phyloP scores from a whole-genome alignment of 1,284 basidiomycete genomes.

The Trichosporon inkin region DNA sequence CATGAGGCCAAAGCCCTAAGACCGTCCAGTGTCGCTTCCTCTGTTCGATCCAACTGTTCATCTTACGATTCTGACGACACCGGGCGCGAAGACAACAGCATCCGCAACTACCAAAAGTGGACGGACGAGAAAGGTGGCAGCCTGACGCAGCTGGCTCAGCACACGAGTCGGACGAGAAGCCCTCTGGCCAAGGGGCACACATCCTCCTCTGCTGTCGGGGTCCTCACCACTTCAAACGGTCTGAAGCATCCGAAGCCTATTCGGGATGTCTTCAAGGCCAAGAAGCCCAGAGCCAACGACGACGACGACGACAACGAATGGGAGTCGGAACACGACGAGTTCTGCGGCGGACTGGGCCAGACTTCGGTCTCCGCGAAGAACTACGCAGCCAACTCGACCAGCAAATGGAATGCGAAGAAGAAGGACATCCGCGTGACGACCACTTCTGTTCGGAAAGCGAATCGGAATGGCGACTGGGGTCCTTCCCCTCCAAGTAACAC shows the following conservation, averaged over 20 bases:
- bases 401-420: constrained; percentile 12
- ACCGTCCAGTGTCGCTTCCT: constrained; percentile 36
- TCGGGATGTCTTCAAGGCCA: constrained; percentile 51
- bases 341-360: constrained; percentile 51
- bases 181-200: constrained; percentile 8
- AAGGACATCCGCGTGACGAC: neutral
- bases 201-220: neutral
- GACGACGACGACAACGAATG: constrained; percentile 46
- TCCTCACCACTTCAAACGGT: neutral
- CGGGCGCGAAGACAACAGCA: constrained; percentile 17
- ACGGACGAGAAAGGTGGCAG: constrained; percentile 11
- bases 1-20: constrained; percentile 38
- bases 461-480: constrained; percentile 1
- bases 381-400: neutral
- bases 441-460: neutral
- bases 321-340: constrained; percentile 48
- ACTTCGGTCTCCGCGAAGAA: neutral
- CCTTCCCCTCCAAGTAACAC: neutral
- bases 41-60: constrained; percentile 35
- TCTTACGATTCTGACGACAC: constrained; percentile 35
- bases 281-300: constrained; percentile 21
- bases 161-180: neutral
- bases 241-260: constrained; percentile 28
- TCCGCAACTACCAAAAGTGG: neutral
- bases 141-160: neutral